phyloP scores from a whole-genome alignment of 202 grass and related monocot genomes.

The Brachypodium distachyon region DNA sequence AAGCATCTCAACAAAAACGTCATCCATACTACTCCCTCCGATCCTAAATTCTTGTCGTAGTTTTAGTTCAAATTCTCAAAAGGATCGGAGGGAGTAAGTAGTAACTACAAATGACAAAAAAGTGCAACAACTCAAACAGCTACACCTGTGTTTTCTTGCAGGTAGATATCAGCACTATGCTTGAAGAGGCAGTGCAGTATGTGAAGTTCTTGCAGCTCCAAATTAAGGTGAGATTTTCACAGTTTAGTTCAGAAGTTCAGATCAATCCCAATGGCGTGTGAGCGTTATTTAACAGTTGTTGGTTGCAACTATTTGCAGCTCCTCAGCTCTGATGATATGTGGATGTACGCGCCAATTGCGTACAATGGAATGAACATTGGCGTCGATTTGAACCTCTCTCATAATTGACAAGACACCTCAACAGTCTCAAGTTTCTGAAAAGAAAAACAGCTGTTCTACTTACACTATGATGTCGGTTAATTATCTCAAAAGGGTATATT shows the following conservation, averaged over 20 bases:
- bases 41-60: no score
- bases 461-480: background rate
- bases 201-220: constrained; percentile 86
- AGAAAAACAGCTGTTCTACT: background rate
- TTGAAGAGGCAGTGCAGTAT: constrained; percentile 84
- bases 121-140: background rate
- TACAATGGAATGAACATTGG: constrained; percentile 86
- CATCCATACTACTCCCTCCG: no score
- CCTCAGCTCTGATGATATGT: constrained; percentile 74
- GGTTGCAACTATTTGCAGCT: constrained; percentile 40
- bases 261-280: background rate
- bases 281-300: background rate
- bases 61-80: no score
- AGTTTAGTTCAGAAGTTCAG: background rate
- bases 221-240: constrained; percentile 48
- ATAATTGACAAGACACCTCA: background rate
- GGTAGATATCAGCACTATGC: constrained; percentile 95
- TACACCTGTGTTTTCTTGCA: constrained; percentile 11
- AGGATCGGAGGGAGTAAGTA: no score
- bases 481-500: background rate
- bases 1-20: constrained; percentile 25
- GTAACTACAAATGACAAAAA: background rate
- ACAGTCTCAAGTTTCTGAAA: background rate
- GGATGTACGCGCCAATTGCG: constrained; percentile 85
- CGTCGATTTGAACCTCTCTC: constrained; percentile 53